A percentile compares a stretch with the other conserved stretches of the same genome.
Conservation (phyloP, 1,284 basidiomycete species). For the Cystobasidium sp. region DNA sequence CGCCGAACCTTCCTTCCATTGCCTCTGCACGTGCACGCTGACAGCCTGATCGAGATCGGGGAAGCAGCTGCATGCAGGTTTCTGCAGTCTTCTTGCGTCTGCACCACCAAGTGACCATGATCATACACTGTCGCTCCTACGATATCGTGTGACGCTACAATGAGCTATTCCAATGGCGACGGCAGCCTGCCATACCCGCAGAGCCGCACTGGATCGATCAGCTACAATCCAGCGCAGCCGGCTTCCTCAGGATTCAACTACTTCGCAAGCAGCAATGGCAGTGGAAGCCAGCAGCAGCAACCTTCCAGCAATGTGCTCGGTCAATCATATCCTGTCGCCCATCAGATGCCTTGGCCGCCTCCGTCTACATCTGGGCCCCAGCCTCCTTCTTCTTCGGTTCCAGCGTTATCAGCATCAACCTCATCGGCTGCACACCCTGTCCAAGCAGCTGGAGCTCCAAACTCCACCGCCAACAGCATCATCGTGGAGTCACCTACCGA, state of each 20-base stretch:
- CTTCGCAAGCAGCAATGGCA: slow-evolving; percentile 12
- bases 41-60: no score
- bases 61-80: no score
- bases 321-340: no score
- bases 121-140: no score
- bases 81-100: neutral
- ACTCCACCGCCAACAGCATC: slow-evolving; percentile 9
- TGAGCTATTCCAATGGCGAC: slow-evolving; percentile 10
- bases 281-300: neutral
- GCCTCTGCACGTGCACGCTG: no score
- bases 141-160: neutral
- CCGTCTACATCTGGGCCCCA: no score
- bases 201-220: slow-evolving; percentile 10
- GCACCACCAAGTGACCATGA: neutral
- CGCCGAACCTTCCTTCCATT: no score
- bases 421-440: neutral
- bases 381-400: no score
- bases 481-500: slow-evolving; percentile 12
- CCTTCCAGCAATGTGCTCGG: neutral
- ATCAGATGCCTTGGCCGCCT: no score
- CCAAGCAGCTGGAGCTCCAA: neutral
- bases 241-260: neutral
- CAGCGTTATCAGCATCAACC: neutral
- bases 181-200: slow-evolving; percentile 1
- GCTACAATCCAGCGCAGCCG: neutral